Conservation (phyloP, 208 protist genomes). For the Phytomonas francai region DNA sequence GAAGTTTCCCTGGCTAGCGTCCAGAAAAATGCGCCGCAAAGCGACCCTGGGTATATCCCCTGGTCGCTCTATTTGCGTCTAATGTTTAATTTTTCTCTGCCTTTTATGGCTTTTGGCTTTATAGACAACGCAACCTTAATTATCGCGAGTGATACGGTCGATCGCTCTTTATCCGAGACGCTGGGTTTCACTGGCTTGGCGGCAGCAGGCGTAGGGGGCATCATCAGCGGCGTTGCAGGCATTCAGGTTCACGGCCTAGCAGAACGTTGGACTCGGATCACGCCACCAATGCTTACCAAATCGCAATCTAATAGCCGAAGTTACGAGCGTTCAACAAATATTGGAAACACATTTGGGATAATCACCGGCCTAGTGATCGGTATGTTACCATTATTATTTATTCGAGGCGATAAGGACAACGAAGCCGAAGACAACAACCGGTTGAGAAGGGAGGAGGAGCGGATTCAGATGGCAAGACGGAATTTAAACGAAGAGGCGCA, state of each 20-base stretch:
- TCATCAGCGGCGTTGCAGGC: constrained; percentile 72
- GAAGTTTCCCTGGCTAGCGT: neutral
- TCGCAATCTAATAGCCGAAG: constrained; percentile 33
- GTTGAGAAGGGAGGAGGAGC: constrained; percentile 23
- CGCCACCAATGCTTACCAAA: constrained; percentile 44
- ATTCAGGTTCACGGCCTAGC: constrained; percentile 86
- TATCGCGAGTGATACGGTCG: constrained; percentile 69
- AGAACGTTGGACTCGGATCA: constrained; percentile 51
- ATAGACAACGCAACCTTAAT: constrained; percentile 81
- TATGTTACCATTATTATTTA: constrained; percentile 70
- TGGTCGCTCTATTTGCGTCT: constrained; percentile 40
- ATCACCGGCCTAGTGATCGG: constrained; percentile 61
- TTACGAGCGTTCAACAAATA: constrained; percentile 29
- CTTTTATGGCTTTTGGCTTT: constrained; percentile 83
- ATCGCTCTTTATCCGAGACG: constrained; percentile 45
- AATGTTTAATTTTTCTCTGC: constrained; percentile 37
- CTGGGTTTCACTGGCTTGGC: constrained; percentile 68
- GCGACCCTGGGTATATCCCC: constrained; percentile 28
- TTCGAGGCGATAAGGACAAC: constrained; percentile 18
- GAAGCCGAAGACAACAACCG: constrained; percentile 24
- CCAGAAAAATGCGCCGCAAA: neutral
- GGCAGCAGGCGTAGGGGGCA: constrained; percentile 69
- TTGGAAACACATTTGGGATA: constrained; percentile 76
- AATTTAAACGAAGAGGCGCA: constrained; percentile 16
- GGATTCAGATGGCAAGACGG: constrained; percentile 21